Evolutionary conservation across 2,329 filamentous ascomycete species (phyloP).

Genomic region (Phyllosticta capitalensis): DNA sequence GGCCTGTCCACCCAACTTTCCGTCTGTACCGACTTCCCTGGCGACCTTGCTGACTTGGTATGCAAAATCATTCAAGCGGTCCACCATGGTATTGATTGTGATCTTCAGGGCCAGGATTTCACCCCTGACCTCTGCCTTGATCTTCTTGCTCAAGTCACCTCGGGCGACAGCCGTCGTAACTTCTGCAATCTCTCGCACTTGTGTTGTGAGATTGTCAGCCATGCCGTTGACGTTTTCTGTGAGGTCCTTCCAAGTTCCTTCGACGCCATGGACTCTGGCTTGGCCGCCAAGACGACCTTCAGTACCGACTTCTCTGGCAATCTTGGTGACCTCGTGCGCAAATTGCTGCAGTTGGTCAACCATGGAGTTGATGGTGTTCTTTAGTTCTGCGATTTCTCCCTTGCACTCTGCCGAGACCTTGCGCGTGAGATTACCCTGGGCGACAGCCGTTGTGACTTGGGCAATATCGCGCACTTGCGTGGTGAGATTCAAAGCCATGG

Average conservation of each 20-base stretch:
- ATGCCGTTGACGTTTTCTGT: conserved; percentile 47
- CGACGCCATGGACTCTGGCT: conserved; percentile 43
- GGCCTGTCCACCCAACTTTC: conserved; percentile 54
- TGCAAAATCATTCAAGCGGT: conserved; percentile 53
- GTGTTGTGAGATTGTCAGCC: conserved; percentile 43
- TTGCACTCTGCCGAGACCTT: conserved; percentile 45
- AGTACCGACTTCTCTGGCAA: conserved; percentile 43
- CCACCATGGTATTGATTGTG: conserved; percentile 66
- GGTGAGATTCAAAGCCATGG: conserved; percentile 45
- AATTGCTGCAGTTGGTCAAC: conserved; percentile 45
- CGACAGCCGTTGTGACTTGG: conserved; percentile 43
- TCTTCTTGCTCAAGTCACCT: conserved; percentile 43
- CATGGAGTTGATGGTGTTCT: conserved; percentile 45
- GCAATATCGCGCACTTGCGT: conserved; percentile 46
- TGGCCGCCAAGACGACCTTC: conserved; percentile 43
- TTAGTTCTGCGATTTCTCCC: conserved; percentile 43
- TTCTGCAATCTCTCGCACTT: conserved; percentile 45
- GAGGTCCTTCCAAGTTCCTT: conserved; percentile 45
- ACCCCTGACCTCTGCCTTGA: conserved; percentile 43
- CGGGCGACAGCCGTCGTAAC: conserved; percentile 44
- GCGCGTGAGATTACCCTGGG: conserved; percentile 41
- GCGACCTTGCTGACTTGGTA: conserved; percentile 58
- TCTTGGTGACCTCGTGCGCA: conserved; percentile 44
- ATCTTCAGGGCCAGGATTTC: conserved; percentile 62
- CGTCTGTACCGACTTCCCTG: conserved; percentile 55